A percentile compares a stretch with the other conserved stretches of the same genome.
These are phyloP conservation scores for Plantago major DNA, from an alignment of 257 asterid genomes.

Conservation along the genomic window DNA sequence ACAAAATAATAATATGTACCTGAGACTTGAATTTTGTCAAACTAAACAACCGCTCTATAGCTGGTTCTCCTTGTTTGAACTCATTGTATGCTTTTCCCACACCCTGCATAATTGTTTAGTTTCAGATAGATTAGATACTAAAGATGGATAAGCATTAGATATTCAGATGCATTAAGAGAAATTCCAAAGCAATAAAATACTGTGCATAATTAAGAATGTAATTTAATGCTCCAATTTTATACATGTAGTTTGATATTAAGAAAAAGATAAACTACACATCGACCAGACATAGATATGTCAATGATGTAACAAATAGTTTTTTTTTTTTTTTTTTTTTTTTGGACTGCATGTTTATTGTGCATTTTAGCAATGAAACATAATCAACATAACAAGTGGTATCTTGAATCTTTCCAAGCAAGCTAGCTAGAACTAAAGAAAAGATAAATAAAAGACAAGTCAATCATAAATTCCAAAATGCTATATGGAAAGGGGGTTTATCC, in stretches of 20 bases:
- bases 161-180: slow-evolving; percentile 9
- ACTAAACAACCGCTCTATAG: slow-evolving; percentile 75
- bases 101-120: slow-evolving; percentile 51
- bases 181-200: slow-evolving; percentile 13
- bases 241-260: background rate
- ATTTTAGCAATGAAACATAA: too few species aligned
- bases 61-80: slow-evolving; percentile 97
- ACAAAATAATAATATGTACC: slow-evolving; percentile 30
- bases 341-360: too few species aligned
- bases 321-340: too few species aligned
- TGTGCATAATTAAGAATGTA: slow-evolving; percentile 1
- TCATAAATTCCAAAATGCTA: too few species aligned
- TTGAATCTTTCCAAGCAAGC: too few species aligned
- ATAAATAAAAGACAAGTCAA: too few species aligned
- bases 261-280: too few species aligned
- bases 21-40: slow-evolving; percentile 56
- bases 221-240: slow-evolving; percentile 4
- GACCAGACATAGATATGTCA: too few species aligned
- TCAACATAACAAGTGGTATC: too few species aligned
- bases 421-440: too few species aligned
- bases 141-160: slow-evolving; percentile 21
- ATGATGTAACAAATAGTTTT: too few species aligned
- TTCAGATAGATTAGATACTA: slow-evolving; percentile 38
- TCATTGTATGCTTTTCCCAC: slow-evolving; percentile 88
- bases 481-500: too few species aligned